Conservation (phyloP, 148 eudicot genomes). For the Cornus kousa region DNA sequence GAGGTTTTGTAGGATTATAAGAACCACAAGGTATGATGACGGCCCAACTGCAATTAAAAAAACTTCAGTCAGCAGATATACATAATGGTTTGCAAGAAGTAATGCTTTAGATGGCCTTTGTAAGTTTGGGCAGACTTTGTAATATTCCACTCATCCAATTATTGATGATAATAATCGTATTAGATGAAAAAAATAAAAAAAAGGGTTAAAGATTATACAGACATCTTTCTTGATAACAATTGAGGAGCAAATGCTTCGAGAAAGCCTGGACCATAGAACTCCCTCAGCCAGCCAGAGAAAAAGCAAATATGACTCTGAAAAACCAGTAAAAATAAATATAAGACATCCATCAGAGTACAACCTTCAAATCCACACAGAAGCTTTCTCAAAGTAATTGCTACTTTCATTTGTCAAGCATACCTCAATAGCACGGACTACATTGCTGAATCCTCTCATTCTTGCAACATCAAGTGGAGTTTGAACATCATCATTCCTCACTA, state of each 20-base stretch:
- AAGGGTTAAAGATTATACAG: conserved; percentile 21
- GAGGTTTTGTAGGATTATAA: conserved; percentile 30
- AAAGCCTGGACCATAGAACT: conserved; percentile 45
- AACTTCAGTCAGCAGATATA: conserved; percentile 9
- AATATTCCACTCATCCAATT: neutral
- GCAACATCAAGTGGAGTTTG: conserved; percentile 61
- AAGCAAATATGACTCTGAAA: conserved; percentile 48
- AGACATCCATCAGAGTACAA: neutral
- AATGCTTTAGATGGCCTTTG: neutral
- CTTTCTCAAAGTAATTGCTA: neutral
- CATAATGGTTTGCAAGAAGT: neutral
- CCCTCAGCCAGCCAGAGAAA: conserved; percentile 52
- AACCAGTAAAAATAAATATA: neutral
- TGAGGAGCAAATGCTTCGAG: conserved; percentile 48
- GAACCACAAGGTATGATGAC: conserved; percentile 47
- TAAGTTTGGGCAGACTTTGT: neutral
- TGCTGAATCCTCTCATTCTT: conserved; percentile 41
- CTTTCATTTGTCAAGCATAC: conserved; percentile 21
- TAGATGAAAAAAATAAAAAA: neutral
- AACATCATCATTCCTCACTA: conserved; percentile 52
- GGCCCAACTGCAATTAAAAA: conserved; percentile 42
- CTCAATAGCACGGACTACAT: conserved; percentile 62
- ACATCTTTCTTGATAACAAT: conserved; percentile 50
- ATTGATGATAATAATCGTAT: neutral
- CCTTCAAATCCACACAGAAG: neutral